Conservation (phyloP, 345 rosid genomes). For the Arabis alpina region DNA sequence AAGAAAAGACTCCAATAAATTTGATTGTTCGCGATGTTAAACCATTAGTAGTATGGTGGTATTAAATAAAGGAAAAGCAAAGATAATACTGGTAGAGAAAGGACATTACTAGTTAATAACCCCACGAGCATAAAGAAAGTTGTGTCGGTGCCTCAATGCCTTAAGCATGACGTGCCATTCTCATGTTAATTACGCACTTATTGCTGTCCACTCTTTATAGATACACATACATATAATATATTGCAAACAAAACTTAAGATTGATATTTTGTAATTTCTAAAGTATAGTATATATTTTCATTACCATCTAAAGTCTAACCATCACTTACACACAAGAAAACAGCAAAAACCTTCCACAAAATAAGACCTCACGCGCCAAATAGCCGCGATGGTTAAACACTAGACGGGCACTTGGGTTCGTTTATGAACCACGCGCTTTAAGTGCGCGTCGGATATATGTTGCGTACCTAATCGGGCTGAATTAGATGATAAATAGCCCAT, state of each 20-base stretch:
- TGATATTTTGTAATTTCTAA: no score
- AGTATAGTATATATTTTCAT: no score
- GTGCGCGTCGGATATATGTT: background rate
- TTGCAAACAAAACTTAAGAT: background rate
- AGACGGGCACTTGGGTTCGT: no score
- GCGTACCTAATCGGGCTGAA: background rate
- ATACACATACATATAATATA: background rate
- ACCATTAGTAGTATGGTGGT: background rate
- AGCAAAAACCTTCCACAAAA: background rate
- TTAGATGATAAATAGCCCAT: background rate
- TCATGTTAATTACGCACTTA: slow-evolving; percentile 26
- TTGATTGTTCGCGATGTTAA: slow-evolving; percentile 16
- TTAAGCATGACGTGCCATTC: slow-evolving; percentile 42
- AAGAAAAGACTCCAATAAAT: background rate
- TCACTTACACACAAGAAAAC: background rate
- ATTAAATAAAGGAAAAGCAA: slow-evolving; percentile 16
- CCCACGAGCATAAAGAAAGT: slow-evolving; percentile 37
- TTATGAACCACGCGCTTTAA: background rate
- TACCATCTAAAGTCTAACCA: background rate
- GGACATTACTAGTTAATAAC: slow-evolving; percentile 28
- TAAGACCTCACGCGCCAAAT: background rate
- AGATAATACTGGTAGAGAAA: slow-evolving; percentile 11
- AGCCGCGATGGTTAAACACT: background rate
- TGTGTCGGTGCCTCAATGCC: slow-evolving; percentile 41
- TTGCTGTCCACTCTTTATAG: background rate